Evolutionary conservation across 2,329 filamentous ascomycete species (phyloP).

Genomic region (Aureobasidium sp.): DNA sequence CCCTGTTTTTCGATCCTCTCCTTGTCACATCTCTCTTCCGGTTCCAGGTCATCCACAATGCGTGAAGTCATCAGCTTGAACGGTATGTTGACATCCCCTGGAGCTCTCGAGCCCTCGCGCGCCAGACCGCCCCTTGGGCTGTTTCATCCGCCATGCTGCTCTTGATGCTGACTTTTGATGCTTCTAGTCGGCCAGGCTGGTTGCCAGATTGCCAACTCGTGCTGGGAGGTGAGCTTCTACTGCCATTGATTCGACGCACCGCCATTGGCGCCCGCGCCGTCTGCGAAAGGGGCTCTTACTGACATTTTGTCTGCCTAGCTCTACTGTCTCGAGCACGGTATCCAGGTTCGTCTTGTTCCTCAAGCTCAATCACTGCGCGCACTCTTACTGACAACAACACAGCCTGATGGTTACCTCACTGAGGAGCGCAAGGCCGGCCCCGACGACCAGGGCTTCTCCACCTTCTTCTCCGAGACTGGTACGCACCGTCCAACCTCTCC

Average conservation of each 20-base stretch:
- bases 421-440: constrained; percentile 93
- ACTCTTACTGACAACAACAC: constrained; percentile 19
- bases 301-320: constrained; percentile 51
- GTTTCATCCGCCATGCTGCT: constrained; percentile 8
- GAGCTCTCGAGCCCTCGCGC: constrained; percentile 24
- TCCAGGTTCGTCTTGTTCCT: constrained; percentile 63
- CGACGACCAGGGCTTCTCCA: constrained; percentile 97
- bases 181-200: constrained; percentile 93
- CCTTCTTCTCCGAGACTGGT: constrained; percentile 99
- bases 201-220: constrained; percentile 99
- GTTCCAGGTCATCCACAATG: constrained; percentile 53
- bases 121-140: constrained; percentile 32
- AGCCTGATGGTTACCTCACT: constrained; percentile 98
- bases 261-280: neutral
- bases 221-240: constrained; percentile 86
- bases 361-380: neutral
- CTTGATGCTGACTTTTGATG: constrained; percentile 42
- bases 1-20: constrained; percentile 2
- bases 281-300: constrained; percentile 10
- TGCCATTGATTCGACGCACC: constrained; percentile 5
- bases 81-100: constrained; percentile 48
- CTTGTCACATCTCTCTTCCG: constrained; percentile 6
- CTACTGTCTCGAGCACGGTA: constrained; percentile 99
- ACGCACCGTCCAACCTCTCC: constrained; percentile 83
- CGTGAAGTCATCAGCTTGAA: constrained; percentile 99